Evolutionary conservation across 169 alveolate species (phyloP), one percentile per base, ranked within the genome.

Genomic region (Theileria parva): DNA sequence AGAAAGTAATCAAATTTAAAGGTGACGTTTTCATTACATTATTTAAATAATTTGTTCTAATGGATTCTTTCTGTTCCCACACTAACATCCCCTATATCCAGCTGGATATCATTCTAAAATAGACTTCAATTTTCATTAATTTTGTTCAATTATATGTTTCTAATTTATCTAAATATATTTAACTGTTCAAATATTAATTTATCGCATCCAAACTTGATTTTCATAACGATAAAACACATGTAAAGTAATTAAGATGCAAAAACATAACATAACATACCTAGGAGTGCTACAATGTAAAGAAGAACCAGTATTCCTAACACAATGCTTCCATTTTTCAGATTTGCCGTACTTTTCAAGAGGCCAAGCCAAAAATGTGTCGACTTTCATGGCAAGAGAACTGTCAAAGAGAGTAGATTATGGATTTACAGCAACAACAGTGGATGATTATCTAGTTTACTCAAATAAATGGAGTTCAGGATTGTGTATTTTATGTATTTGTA

Each of bases 391-490:
- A 7, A 28, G 89, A 30, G 86, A 83, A 25, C 59, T 83, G 60
- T 77, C 89, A 23, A 69, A 77, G 19, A 37, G 86, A 28, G 59
- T 83, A 5, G 60, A 27, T 9, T 30, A 32, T 17, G 86, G 89
- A 21, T 74, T 72, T 60, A 83, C 71, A 57, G 78, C 57, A 21
- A 74, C 72, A n/a, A 73, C 65, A 9, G 64, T 59, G 13, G 86
- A 83, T 48, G 89, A 71, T 9, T 75, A 64, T 70, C 81, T 65
- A 34, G 32, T 83, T 2, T 83, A 32, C 48, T 79, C 89, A n/a
- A 60, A 69, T 61, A 76, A 72, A n/a, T 83, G 89, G 89, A 86
- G 77, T 19, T 8, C 30, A 7, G 87, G 87, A 7, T 66, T 83
- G 51, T 83, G 89, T 39, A 77, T 72, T 1, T 63, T 83, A 13